These are phyloP conservation scores for Croton laevigatus DNA, from an alignment of 441 rosid genomes.

Conservation along the genomic window DNA sequence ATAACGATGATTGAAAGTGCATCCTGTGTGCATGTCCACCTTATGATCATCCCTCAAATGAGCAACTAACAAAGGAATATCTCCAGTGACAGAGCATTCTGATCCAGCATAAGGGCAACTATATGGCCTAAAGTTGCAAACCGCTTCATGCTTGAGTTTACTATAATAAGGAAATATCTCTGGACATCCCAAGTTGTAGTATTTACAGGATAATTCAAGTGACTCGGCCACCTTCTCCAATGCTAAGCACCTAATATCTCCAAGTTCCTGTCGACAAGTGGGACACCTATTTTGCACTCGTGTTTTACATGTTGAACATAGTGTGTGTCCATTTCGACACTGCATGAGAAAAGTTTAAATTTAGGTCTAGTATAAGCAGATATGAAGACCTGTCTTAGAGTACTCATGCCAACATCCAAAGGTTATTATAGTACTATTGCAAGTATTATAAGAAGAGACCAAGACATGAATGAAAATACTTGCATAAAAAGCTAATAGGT, in stretches of 20 bases:
- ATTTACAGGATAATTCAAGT: constrained; percentile 88
- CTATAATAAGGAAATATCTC: constrained; percentile 86
- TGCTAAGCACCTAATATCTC: constrained; percentile 71
- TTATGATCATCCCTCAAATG: constrained; percentile 88
- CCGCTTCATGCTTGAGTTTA: constrained; percentile 79
- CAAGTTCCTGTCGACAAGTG: constrained; percentile 75
- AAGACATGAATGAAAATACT: background rate
- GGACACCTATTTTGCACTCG: constrained; percentile 89
- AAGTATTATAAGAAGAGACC: background rate
- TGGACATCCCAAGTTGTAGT: constrained; percentile 73
- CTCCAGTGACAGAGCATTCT: constrained; percentile 68
- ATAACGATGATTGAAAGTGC: constrained; percentile 83
- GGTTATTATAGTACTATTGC: background rate
- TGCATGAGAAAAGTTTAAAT: constrained; percentile 32
- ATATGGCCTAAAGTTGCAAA: constrained; percentile 89
- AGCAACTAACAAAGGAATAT: constrained; percentile 69
- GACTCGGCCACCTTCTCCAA: constrained; percentile 90
- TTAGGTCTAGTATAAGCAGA: background rate
- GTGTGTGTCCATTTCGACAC: constrained; percentile 86
- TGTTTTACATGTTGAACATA: constrained; percentile 81
- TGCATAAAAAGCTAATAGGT: background rate
- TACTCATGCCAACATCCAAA: background rate
- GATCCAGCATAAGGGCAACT: constrained; percentile 92
- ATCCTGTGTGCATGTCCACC: constrained; percentile 89
- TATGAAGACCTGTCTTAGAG: background rate